Evolutionary conservation across 495 filamentous ascomycete species (phyloP).

Genomic region (Talaromyces ruber): DNA sequence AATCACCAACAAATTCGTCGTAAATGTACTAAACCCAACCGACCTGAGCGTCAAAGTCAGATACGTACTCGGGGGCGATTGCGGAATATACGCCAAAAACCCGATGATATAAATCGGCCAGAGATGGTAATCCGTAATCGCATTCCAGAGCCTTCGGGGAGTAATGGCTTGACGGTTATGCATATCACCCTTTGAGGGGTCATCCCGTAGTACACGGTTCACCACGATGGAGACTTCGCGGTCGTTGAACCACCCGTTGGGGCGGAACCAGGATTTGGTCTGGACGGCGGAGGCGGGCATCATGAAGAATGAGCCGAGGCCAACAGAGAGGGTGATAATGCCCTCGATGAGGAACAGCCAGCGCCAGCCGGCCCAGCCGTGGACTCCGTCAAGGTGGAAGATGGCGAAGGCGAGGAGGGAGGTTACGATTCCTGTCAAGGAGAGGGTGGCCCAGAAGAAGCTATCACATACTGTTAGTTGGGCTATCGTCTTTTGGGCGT

Average conservation of each 20-base stretch:
- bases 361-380: conserved; percentile 22
- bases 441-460: conserved; percentile 58
- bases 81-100: conserved; percentile 39
- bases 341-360: conserved; percentile 45
- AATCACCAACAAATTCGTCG: conserved; percentile 58
- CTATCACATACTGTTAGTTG: background rate
- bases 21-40: conserved; percentile 56
- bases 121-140: conserved; percentile 28
- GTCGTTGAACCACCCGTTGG: conserved; percentile 58
- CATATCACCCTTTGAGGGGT: conserved; percentile 62
- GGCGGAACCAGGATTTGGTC: conserved; percentile 53
- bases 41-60: conserved; percentile 52
- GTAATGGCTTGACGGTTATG: conserved; percentile 50
- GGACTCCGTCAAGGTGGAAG: conserved; percentile 29
- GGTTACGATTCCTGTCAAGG: conserved; percentile 36
- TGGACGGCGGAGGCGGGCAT: conserved; percentile 60
- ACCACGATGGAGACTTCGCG: conserved; percentile 54
- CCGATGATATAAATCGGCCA: conserved; percentile 1
- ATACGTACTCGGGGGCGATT: conserved; percentile 38
- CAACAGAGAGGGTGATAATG: conserved; percentile 43
- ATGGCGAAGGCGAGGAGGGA: conserved; percentile 38
- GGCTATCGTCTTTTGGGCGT: background rate
- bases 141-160: conserved; percentile 33
- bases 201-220: conserved; percentile 64
- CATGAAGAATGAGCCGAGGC: conserved; percentile 49